A percentile compares a stretch with the other conserved stretches of the same genome.
Evolutionary conservation across 2,329 filamentous ascomycete species (phyloP).

Genomic region (Aspergillus ochraceoroseus): DNA sequence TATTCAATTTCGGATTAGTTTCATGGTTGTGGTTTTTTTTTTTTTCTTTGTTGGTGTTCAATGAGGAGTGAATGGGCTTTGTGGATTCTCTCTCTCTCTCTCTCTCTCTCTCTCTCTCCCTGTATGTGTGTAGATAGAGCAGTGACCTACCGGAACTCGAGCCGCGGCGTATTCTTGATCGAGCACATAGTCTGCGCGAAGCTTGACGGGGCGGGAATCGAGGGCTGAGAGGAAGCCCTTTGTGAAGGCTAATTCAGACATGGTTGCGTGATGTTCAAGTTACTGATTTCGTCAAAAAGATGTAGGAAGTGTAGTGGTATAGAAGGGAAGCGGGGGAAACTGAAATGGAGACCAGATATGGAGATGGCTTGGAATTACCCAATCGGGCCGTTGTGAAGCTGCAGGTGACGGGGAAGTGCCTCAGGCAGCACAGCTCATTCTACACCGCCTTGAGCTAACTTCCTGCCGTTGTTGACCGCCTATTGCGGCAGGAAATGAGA

Average conservation of each 20-base stretch:
- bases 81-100: not conserved
- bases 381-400: conserved; percentile 19
- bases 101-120: not conserved
- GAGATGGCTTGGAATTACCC: conserved; percentile 16
- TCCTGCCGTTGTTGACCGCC: conserved; percentile 30
- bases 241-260: conserved; percentile 82
- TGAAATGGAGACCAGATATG: conserved; percentile 1
- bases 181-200: conserved; percentile 85
- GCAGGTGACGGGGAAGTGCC: conserved; percentile 6
- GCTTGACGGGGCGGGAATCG: conserved; percentile 71
- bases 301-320: too few species aligned
- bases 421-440: conserved; percentile 5
- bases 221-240: conserved; percentile 75
- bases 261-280: too few species aligned
- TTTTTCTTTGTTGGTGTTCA: too few species aligned
- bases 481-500: conserved; percentile 26
- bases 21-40: not conserved
- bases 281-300: too few species aligned
- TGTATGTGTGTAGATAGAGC: too few species aligned
- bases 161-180: conserved; percentile 74
- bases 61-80: too few species aligned
- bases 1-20: conserved; percentile 2
- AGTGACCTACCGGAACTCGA: conserved; percentile 64
- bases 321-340: not conserved
- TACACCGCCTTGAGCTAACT: conserved; percentile 22